phyloP scores from a whole-genome alignment of 352 stramenopile species.

The Pythium aristosporum region DNA sequence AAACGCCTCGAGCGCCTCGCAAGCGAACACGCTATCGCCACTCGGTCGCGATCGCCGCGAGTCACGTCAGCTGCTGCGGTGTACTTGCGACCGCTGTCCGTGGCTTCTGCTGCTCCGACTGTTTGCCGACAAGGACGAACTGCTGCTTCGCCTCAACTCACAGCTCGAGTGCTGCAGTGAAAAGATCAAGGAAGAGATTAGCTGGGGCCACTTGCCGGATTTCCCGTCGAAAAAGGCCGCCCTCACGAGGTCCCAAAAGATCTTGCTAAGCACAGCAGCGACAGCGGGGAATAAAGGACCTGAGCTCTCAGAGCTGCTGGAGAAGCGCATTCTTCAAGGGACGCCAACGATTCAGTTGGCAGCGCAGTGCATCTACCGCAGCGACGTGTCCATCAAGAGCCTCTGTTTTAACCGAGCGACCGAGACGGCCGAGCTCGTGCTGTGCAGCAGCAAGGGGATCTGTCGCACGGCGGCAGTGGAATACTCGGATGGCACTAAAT shows the following conservation, averaged over 20 bases:
- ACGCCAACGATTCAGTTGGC: slow-evolving; percentile 43
- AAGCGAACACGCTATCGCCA: slow-evolving; percentile 23
- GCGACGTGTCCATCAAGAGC: slow-evolving; percentile 80
- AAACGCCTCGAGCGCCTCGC: not conserved
- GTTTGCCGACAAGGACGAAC: slow-evolving; percentile 68
- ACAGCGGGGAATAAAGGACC: slow-evolving; percentile 27
- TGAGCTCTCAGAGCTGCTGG: slow-evolving; percentile 59
- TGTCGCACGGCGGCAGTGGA: slow-evolving; percentile 62
- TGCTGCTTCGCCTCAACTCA: slow-evolving; percentile 66
- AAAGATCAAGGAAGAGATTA: slow-evolving; percentile 75
- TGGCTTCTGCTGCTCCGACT: slow-evolving; percentile 74
- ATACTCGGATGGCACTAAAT: slow-evolving; percentile 67
- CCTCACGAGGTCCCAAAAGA: slow-evolving; percentile 67
- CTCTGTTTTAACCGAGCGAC: slow-evolving; percentile 78
- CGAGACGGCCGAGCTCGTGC: slow-evolving; percentile 55
- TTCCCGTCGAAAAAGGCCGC: slow-evolving; percentile 57
- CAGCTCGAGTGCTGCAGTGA: slow-evolving; percentile 70
- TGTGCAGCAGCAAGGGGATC: slow-evolving; percentile 78
- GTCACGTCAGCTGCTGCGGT: slow-evolving; percentile 57
- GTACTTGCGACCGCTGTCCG: slow-evolving; percentile 64
- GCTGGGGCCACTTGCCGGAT: slow-evolving; percentile 68
- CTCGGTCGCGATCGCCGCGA: slow-evolving; percentile 29
- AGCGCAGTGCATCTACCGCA: slow-evolving; percentile 64
- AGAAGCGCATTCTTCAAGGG: slow-evolving; percentile 48
- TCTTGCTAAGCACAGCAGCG: slow-evolving; percentile 47